Base-by-base conservation (phyloP, 2,329 filamentous ascomycete genomes). In the Fusarium buxicola region DNA sequence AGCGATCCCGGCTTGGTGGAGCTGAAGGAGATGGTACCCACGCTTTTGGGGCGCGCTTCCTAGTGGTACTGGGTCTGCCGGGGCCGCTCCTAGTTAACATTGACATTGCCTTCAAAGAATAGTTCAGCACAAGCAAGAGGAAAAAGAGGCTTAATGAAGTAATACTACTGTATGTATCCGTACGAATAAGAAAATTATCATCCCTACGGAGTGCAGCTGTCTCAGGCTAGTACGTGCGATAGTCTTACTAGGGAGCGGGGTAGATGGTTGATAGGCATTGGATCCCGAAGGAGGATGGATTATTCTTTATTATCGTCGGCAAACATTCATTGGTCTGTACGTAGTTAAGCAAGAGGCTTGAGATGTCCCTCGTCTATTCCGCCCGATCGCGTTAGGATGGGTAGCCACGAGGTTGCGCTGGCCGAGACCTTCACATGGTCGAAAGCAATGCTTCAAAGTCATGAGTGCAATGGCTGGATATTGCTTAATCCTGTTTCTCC, bases 31-130 rank as follows among this genome's bases (percentile, higher is more conserved):
- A 50, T 18, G 13, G 8, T 32, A 47, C 62, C 24, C 35, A 66
- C 63, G 62, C 63, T 52, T 66, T 65, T 3, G 63, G 58, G 24
- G 44, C 27, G 44, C 63, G 54, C 44, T 59, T 66, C 32, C 62
- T 65, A 21, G 53, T 43, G 39, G 46, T 59, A 7, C 53, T 58
- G 3, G 53, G 41, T 35, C 58, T 64, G 5, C 56, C 27, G 15
- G 51, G 34, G 32, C 31, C 43, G 16, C 56, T 21, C n/a, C 35
- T 51, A 3, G 15, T 58, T 40, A 47, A 61, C 28, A 44, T 46
- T 34, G 61, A 54, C 61, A 65, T 58, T 16, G 36, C 50, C 7
- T 8, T 28, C 12, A 9, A 30, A 12, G 7, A 8, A 6, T 4
- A 1, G 13, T 5, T 21, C 13, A 41, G 8, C 13, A 15, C n/a